Evolutionary conservation across 345 rosid species (phyloP), one percentile per base, ranked within the genome.

Genomic region (Eucalyptus regnans): DNA sequence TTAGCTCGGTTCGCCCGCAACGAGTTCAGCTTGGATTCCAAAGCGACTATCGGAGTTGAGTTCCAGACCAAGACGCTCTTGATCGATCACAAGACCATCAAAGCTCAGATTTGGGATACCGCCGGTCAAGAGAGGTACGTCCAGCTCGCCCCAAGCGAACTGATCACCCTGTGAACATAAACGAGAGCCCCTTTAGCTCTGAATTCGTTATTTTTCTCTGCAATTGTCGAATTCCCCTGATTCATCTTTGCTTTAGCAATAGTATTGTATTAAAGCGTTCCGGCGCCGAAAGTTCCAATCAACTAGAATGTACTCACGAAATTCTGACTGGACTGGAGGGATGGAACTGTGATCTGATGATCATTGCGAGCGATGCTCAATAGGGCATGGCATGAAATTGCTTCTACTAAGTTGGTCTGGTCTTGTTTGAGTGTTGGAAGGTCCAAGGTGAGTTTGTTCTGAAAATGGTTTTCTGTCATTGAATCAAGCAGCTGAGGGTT

Each of bases 31-130:
- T 83, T 95, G 8, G 96, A 94, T 85, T 94, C 97, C 7, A 95
- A 95, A 88, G 94, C 97, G 29, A 95, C 97, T 86, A 94, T 95
- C 90, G 97, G 97, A 50, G 97, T 95, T 41, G 96, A 95, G 88
- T 94, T 95, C 50, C 96, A 94, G 88, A 93, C 95, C 6, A 94
- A 94, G 88, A 95, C 95, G 64, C 91, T 95, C 86, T 56, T 87
- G 25, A 90, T 95, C 89, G 96, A 94, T 90, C 90, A 90, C 29
- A 94, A 95, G 91, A 94, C 92, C 86, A 88, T 94, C 94, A 94
- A 94, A 89, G 96, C 97, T 89, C 97, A 95, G 93, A 92, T 94
- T 91, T 95, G 97, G 97, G 97, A 95, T 87, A 95, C 97, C 52
- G 97, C 97, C 23, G 97, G 97, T 90, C 97, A 95, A 93, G 97